Evolutionary conservation across 2,329 filamentous ascomycete species (phyloP).

Genomic region (Venturia pyrina): DNA sequence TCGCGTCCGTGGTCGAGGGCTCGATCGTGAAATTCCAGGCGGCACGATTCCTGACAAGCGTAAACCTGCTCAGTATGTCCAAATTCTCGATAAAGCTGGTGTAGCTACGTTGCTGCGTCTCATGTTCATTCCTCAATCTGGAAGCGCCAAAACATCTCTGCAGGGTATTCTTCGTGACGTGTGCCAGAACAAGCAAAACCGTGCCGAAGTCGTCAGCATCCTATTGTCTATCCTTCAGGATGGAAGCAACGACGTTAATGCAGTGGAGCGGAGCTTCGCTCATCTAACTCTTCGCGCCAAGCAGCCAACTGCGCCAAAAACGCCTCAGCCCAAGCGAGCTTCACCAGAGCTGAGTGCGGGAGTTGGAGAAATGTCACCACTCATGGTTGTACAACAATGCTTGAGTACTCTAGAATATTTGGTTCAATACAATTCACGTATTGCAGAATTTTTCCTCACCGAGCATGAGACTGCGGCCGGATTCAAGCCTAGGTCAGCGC

Average conservation of each 20-base stretch:
- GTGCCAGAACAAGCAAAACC: constrained; percentile 92
- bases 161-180: constrained; percentile 84
- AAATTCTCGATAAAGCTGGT: constrained; percentile 94
- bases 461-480: constrained; percentile 77
- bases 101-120: constrained; percentile 93
- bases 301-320: constrained; percentile 66
- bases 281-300: constrained; percentile 87
- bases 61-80: constrained; percentile 72
- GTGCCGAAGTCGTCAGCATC: constrained; percentile 86
- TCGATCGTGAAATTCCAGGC: constrained; percentile 3
- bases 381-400: constrained; percentile 94
- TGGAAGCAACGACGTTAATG: constrained; percentile 83
- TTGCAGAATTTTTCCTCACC: constrained; percentile 84
- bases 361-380: constrained; percentile 80
- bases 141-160: constrained; percentile 71
- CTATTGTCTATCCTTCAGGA: constrained; percentile 91
- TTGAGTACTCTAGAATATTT: constrained; percentile 76
- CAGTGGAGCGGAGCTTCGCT: constrained; percentile 90
- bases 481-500: constrained; percentile 64
- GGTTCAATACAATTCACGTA: constrained; percentile 73
- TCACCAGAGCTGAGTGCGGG: constrained; percentile 38
- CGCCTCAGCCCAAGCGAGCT: constrained; percentile 71
- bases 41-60: constrained; percentile 48
- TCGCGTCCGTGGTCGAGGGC: constrained; percentile 18
- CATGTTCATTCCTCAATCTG: constrained; percentile 94